Evolutionary conservation across 306 rosid genomes (phyloP).

Genomic region (Casuarina equisetifolia): DNA sequence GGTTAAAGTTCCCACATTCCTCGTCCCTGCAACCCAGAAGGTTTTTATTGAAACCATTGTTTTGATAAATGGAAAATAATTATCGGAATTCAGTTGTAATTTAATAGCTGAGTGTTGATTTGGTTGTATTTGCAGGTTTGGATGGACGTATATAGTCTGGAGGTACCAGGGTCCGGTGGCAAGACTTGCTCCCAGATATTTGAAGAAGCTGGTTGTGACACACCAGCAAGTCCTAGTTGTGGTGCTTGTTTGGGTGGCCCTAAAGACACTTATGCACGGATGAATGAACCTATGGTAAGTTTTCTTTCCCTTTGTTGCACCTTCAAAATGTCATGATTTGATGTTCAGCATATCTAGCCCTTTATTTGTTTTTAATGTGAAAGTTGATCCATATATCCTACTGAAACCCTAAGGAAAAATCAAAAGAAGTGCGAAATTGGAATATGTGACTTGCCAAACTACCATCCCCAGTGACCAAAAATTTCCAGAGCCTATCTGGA

Average conservation of each 20-base stretch:
- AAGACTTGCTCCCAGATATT: conserved; percentile 98
- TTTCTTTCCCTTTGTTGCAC: conserved; percentile 10
- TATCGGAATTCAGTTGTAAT: conserved; percentile 6
- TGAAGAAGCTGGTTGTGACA: conserved; percentile 98
- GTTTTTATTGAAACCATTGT: conserved; percentile 36
- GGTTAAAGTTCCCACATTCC: conserved; percentile 97
- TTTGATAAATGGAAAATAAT: conserved; percentile 5
- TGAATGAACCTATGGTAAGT: conserved; percentile 82
- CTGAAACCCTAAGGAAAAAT: conserved; percentile 11
- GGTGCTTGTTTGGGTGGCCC: conserved; percentile 99
- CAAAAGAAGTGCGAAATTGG: background rate
- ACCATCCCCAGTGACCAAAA: background rate
- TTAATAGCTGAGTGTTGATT: conserved; percentile 2
- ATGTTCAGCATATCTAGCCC: conserved; percentile 4
- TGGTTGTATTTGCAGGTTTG: conserved; percentile 62
- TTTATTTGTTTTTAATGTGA: background rate
- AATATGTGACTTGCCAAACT: background rate
- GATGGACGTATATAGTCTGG: conserved; percentile 82
- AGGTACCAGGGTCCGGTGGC: conserved; percentile 90
- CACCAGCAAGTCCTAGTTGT: conserved; percentile 96
- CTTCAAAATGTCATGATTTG: background rate
- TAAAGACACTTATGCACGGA: conserved; percentile 83
- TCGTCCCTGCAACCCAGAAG: conserved; percentile 98
- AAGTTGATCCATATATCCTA: conserved; percentile 2
- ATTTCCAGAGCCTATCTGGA: background rate